Percentiles rank a stretch among this genome's conserved stretches.
These are phyloP conservation scores for Vaccinium myrtillus DNA, from an alignment of 148 eudicot species.

Conservation along the genomic window DNA sequence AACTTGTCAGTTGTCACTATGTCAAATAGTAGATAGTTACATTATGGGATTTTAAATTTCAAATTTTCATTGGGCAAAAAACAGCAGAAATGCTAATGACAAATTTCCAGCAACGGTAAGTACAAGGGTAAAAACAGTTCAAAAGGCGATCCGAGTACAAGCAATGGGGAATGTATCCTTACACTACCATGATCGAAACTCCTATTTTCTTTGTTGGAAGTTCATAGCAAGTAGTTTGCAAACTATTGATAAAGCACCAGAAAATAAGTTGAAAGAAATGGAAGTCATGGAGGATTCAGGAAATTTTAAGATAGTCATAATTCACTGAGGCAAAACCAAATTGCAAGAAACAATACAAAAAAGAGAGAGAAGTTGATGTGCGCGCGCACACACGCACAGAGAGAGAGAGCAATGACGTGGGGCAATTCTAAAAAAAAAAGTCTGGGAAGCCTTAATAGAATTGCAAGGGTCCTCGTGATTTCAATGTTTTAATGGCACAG, in stretches of 20 bases:
- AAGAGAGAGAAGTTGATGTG: not conserved
- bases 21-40: too few species aligned
- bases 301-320: not conserved
- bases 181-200: not conserved
- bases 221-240: not conserved
- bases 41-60: not conserved
- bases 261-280: not conserved
- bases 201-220: too few species aligned
- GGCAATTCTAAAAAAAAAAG: constrained; percentile 43
- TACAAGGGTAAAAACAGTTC: not conserved
- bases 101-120: not conserved
- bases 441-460: constrained; percentile 53
- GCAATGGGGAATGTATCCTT: not conserved
- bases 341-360: not conserved
- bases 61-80: not conserved
- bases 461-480: constrained; percentile 46
- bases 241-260: not conserved
- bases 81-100: not conserved
- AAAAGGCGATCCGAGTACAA: not conserved
- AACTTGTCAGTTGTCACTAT: not conserved
- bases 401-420: constrained; percentile 41
- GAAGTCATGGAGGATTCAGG: too few species aligned
- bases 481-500: constrained; percentile 44
- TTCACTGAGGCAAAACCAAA: not conserved
- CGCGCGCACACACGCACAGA: not conserved